Evolutionary conservation across 768 basidiomycete species (phyloP), one percentile per base, ranked within the genome.

Genomic region (Mycena metata): DNA sequence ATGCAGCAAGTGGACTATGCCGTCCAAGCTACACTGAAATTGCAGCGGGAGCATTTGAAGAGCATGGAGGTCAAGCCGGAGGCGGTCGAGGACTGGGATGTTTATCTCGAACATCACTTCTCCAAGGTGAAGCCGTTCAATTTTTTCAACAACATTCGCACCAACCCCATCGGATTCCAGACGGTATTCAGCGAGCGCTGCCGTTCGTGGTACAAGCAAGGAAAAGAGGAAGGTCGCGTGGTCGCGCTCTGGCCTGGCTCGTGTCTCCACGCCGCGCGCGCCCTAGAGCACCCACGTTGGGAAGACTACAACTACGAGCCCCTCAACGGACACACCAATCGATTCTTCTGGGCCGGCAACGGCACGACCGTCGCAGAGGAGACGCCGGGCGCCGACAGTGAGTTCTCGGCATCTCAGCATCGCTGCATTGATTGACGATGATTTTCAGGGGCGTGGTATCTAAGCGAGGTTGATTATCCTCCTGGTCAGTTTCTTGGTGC

Each of bases 181-280:
- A 89, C 88, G 5, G 88, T 90, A 3, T 90, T 86, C 74, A 82
- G 84, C 42, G 82, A 84, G 54, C 85, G 85, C 69, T 90, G 89
- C 70, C 79, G 83, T 16, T 88, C 88, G 36, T 91, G 90, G 89
- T 91, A 90, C 73, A 90, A 90, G 73, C 80, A 78, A 46, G 89
- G 88, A 6, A 86, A 85, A 68, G 85, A 85, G 68, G 86, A 88
- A 75, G 89, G 90, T 2, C 83, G 86, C 2, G 79, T 90, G 10
- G 83, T 84, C 24, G 88, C 82, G 0, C 79, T 91, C 9, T 91
- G 88, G 88, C 89, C 90, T 19, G 88, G 89, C 9, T 89, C 88
- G 0, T 80, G 82, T 51, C 71, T 88, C 17, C 89, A 89, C 62
- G 87, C 85, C 0, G 76, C 81, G 7, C 81, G 80, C 30, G 82